Base-by-base conservation (phyloP, 2,329 filamentous ascomycete species). In the Ophiocordyceps unilateralis region DNA sequence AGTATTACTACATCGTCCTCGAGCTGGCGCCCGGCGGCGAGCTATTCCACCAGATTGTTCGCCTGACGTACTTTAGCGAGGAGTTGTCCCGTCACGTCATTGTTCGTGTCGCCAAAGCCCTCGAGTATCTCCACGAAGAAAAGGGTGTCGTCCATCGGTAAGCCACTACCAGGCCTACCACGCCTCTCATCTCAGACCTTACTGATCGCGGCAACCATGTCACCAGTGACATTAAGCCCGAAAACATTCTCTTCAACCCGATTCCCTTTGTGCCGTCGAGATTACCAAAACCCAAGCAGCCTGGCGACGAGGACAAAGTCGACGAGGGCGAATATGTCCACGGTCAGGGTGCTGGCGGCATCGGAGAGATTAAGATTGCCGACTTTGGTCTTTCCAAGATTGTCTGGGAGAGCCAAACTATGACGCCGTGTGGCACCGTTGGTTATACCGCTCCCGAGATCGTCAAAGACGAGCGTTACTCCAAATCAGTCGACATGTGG, bases 401-500 rank as follows among this genome's bases (percentile, higher is more conserved):
- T 50, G 86, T 98, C 15, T 98, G 91, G 91, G 91, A 96, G 54
- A 91, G 78, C 52, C 84, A 93, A 58, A 98, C 91, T 10, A 96
- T 95, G 85, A 98, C 91, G 3, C 91, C 91, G n/a, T 98, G 91
- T 60, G 91, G 91, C 45, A 98, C 91, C 0, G 91, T 96, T 45
- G 91, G 91, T 38, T 98, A 98, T 64, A 96, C 91, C 4, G 91
- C 91, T 4, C 91, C 91, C 8, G 91, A 98, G 58, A 98, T 98
- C 48, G 91, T 98, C 59, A 96, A 96, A 65, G 91, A 98, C 62
- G 91, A 98, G 64, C 78, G 88, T 20, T 98, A 98, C 62, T 96
- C 89, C 32, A 98, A 96, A 69, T 93, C 86, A 42, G 91, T 98
- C 39, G 91, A 98, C 57, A 98, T 98, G 91, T 98, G 91, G 91